phyloP scores from a whole-genome alignment of 1,284 basidiomycete species.

The Porogramme epimiltina region DNA sequence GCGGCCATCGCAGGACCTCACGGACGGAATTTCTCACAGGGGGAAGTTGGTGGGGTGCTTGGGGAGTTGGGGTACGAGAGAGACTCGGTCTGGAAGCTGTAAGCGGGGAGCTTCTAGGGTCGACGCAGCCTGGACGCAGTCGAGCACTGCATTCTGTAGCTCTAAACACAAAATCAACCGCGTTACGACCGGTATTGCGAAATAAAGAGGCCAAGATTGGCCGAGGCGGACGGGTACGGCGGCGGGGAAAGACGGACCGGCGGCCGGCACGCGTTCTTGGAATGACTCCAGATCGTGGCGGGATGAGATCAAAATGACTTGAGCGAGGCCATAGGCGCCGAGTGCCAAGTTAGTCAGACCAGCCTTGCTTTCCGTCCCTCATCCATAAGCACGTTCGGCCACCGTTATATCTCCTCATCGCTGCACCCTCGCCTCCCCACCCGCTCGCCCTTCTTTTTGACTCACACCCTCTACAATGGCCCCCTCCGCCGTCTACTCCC shows the following conservation, averaged over 20 bases:
- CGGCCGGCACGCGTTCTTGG: background rate
- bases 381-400: constrained; percentile 12
- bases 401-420: constrained; percentile 15
- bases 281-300: constrained; percentile 17
- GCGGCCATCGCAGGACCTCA: constrained; percentile 73
- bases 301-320: constrained; percentile 23
- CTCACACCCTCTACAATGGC: constrained; percentile 46
- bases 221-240: too few species aligned
- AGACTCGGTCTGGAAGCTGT: constrained; percentile 70
- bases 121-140: background rate
- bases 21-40: constrained; percentile 76
- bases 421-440: constrained; percentile 9
- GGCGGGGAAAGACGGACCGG: constrained; percentile 9
- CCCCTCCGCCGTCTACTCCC: constrained; percentile 53
- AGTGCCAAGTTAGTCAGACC: constrained; percentile 19
- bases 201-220: too few species aligned
- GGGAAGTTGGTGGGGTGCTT: constrained; percentile 67
- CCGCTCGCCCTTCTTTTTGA: background rate
- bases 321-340: constrained; percentile 10
- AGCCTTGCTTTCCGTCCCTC: constrained; percentile 4
- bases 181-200: too few species aligned
- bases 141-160: background rate
- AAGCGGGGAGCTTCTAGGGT: background rate
- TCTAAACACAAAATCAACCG: background rate
- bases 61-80: constrained; percentile 62